A percentile compares a stretch with the other conserved stretches of the same genome.
Conservation (phyloP, 2,329 filamentous ascomycete species). For the Stromatinia cepivora region DNA sequence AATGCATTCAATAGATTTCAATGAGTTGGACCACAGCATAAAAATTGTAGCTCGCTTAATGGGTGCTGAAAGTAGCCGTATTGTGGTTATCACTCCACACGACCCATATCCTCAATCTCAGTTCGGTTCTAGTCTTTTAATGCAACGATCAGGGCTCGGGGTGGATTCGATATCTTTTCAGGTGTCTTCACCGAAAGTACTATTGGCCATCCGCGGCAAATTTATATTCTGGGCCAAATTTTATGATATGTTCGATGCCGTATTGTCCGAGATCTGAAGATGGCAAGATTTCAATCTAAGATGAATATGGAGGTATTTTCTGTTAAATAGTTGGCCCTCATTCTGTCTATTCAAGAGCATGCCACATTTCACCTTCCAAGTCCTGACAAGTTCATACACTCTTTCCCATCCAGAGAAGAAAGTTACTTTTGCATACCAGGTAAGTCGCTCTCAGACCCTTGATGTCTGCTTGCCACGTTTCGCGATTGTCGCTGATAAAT, state of each 20-base stretch:
- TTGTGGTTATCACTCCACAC: slow-evolving; percentile 4
- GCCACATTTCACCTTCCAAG: background rate
- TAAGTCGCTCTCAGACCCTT: background rate
- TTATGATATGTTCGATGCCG: background rate
- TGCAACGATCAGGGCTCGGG: background rate
- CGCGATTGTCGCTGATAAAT: background rate
- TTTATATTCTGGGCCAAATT: background rate
- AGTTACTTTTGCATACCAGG: background rate
- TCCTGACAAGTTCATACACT: background rate
- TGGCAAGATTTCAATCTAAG: background rate
- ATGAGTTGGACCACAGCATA: background rate
- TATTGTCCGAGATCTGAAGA: background rate
- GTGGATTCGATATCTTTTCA: background rate
- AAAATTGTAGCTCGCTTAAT: background rate
- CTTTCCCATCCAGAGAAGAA: background rate
- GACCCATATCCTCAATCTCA: slow-evolving; percentile 1
- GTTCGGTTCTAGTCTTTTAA: background rate
- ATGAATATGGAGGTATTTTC: background rate
- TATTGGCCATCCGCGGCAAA: background rate
- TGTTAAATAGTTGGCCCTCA: background rate
- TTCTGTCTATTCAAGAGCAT: background rate
- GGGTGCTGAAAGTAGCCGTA: background rate
- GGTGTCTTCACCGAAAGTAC: slow-evolving; percentile 7
- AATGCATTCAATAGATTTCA: background rate
- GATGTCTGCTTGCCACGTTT: background rate